Evolutionary conservation across 2,329 filamentous ascomycete genomes (phyloP), one percentile per base, ranked within the genome.

Genomic region (Fusarium caatingaense): DNA sequence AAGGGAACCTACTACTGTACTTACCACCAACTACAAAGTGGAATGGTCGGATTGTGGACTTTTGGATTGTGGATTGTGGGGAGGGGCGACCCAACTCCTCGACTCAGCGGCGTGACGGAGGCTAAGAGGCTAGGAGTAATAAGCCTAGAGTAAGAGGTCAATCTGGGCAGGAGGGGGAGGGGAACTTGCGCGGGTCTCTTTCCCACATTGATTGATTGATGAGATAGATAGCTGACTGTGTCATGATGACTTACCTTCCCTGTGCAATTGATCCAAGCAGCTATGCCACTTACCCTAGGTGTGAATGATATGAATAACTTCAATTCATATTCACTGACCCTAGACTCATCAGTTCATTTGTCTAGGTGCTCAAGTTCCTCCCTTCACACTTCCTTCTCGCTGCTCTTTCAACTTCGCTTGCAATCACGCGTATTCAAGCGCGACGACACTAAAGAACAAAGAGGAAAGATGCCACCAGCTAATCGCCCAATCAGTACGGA

Each of bases 21-120:
- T 50, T 66, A 68, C 45, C 41, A 51, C 66, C 61, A 65, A 69
- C 66, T 50, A 70, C 49, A 55, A 62, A 70, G 51, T 70, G 61
- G 55, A 66, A 66, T 45, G 60, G 50, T 49, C 27, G n/a, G 44
- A 56, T 63, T 61, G 47, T 62, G 59, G 56, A 49, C 41, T 53
- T 57, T 30, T 46, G 41, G 56, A 68, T 54, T 66, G 54, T 68
- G 54, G 56, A 60, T 70, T 70, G 67, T 71, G 67, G 67, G 58
- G 67, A 68, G 58, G 67, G 67, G 58, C 45, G 54, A 56, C 62
- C 69, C 42, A 41, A 50, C 47, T 58, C 44, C 47, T 58, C 44
- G 49, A 53, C 15, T 41, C 34, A 48, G 48, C 28, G 45, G 42
- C 56, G 51, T 34, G 16, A 49, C 44, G 34, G 34, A 37, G 34